Evolutionary conservation across 1,284 basidiomycete genomes (phyloP).

Genomic region (Ceratorhiza oryzae-sativae): DNA sequence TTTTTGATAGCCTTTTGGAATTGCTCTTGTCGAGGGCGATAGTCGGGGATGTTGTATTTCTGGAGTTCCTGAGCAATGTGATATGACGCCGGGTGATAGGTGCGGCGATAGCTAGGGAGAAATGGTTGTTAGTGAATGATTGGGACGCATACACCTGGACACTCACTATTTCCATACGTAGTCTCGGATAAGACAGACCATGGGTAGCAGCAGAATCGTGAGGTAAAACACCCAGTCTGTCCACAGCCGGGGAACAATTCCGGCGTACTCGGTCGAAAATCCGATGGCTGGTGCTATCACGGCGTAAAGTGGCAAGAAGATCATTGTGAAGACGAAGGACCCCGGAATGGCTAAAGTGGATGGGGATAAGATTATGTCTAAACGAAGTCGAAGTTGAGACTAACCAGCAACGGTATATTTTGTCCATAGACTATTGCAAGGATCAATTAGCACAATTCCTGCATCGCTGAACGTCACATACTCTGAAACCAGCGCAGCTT

Average conservation of each 20-base stretch:
- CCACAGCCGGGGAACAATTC: slow-evolving; percentile 89
- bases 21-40: slow-evolving; percentile 96
- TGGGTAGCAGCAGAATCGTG: slow-evolving; percentile 84
- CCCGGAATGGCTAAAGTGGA: slow-evolving; percentile 82
- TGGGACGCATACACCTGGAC: slow-evolving; percentile 25
- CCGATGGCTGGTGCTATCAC: slow-evolving; percentile 84
- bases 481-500: slow-evolving; percentile 98
- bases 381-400: slow-evolving; percentile 40
- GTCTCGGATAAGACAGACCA: slow-evolving; percentile 88
- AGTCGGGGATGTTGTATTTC: slow-evolving; percentile 98
- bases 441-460: slow-evolving; percentile 40
- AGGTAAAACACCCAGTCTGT: slow-evolving; percentile 90
- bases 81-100: slow-evolving; percentile 89
- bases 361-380: background rate
- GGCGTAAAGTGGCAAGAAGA: slow-evolving; percentile 91
- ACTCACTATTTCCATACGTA: slow-evolving; percentile 94
- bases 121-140: slow-evolving; percentile 48
- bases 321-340: slow-evolving; percentile 94
- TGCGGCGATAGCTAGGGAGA: slow-evolving; percentile 79
- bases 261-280: slow-evolving; percentile 89
- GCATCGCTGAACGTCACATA: slow-evolving; percentile 54
- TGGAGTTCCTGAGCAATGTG: slow-evolving; percentile 97
- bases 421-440: slow-evolving; percentile 84
- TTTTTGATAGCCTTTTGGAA: slow-evolving; percentile 99
- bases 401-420: slow-evolving; percentile 93